Percentiles rank a stretch among this genome's conserved stretches.
Conservation (phyloP, 805 yeast species). For the Nakazawaea pomicola region DNA sequence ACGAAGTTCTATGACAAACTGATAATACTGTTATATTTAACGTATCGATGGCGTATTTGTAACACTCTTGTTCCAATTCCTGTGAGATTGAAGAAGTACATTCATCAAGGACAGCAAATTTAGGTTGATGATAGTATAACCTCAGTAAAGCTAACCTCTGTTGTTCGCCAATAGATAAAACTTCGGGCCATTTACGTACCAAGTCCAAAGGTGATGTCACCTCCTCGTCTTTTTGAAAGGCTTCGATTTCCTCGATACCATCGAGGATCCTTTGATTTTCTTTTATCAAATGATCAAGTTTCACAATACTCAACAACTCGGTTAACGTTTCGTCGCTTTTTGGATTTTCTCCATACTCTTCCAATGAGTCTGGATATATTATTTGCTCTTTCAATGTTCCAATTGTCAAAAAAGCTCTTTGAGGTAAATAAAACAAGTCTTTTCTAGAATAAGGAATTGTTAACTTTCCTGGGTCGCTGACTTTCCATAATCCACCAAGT, state of each 20-base stretch:
- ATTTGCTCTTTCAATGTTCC: slow-evolving; percentile 84
- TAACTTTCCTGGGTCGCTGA: slow-evolving; percentile 48
- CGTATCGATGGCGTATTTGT: slow-evolving; percentile 65
- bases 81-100: slow-evolving; percentile 94
- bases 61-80: slow-evolving; percentile 86
- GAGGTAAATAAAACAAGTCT: slow-evolving; percentile 85
- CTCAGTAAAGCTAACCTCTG: slow-evolving; percentile 93
- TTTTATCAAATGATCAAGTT: slow-evolving; percentile 52
- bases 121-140: slow-evolving; percentile 84
- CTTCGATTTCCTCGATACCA: slow-evolving; percentile 1
- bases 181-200: slow-evolving; percentile 81
- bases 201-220: slow-evolving; percentile 50
- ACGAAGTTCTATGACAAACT: slow-evolving; percentile 87
- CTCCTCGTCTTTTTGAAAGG: background rate
- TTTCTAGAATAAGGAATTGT: slow-evolving; percentile 60
- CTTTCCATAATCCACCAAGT: slow-evolving; percentile 92
- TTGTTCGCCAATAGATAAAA: slow-evolving; percentile 85
- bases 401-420: slow-evolving; percentile 79
- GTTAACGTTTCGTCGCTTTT: slow-evolving; percentile 39
- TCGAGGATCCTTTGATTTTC: slow-evolving; percentile 25
- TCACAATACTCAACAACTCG: slow-evolving; percentile 50
- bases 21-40: slow-evolving; percentile 79
- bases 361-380: slow-evolving; percentile 75
- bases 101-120: slow-evolving; percentile 92
- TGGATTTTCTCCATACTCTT: slow-evolving; percentile 40